These are phyloP conservation scores for Leccinum subgranulosum DNA, from an alignment of 768 basidiomycete species.

Conservation along the genomic window DNA sequence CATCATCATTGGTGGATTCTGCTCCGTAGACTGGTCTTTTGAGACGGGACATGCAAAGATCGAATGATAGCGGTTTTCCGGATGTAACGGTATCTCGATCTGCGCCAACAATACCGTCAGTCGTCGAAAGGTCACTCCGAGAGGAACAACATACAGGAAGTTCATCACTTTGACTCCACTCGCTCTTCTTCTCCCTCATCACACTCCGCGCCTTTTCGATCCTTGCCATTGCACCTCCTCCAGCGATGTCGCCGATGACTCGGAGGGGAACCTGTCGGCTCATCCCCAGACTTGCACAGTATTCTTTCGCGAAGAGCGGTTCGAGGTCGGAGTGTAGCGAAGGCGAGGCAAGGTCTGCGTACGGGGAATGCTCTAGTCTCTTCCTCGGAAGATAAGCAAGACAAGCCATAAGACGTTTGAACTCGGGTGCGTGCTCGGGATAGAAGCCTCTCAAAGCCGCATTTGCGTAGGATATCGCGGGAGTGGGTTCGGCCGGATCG, in stretches of 20 bases:
- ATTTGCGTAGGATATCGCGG: slow-evolving; percentile 76
- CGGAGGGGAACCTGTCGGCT: slow-evolving; percentile 84
- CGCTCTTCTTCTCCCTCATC: slow-evolving; percentile 89
- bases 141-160: slow-evolving; percentile 58
- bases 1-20: slow-evolving; percentile 98
- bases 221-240: slow-evolving; percentile 83
- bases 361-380: slow-evolving; percentile 66
- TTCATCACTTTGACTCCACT: slow-evolving; percentile 88
- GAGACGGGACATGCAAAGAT: slow-evolving; percentile 98
- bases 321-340: slow-evolving; percentile 75
- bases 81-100: slow-evolving; percentile 91
- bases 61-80: slow-evolving; percentile 91
- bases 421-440: slow-evolving; percentile 55
- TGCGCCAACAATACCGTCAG: slow-evolving; percentile 30
- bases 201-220: slow-evolving; percentile 95
- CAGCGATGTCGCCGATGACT: slow-evolving; percentile 91
- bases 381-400: slow-evolving; percentile 67
- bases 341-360: slow-evolving; percentile 69
- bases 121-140: not conserved
- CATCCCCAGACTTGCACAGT: slow-evolving; percentile 83
- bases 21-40: slow-evolving; percentile 91
- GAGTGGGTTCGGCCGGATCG: slow-evolving; percentile 51
- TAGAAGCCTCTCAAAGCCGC: slow-evolving; percentile 62
- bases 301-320: slow-evolving; percentile 84
- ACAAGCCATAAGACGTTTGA: slow-evolving; percentile 68